phyloP scores from a whole-genome alignment of 495 filamentous ascomycete species.

The Aspergillus bertholletiae region DNA sequence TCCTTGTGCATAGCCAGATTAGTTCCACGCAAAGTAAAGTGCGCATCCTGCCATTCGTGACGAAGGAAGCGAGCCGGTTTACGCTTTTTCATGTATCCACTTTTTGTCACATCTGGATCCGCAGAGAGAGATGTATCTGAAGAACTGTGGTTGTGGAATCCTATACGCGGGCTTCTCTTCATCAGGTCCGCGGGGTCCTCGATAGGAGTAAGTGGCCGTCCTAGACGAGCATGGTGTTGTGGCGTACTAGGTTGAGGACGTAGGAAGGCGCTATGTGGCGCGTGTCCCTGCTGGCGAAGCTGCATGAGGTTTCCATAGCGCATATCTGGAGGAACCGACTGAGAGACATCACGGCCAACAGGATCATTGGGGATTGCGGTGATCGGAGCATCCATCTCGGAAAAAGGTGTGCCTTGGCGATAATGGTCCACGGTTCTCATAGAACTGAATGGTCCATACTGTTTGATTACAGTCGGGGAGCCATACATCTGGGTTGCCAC shows the following conservation, averaged over 20 bases:
- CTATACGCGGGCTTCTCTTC: constrained; percentile 21
- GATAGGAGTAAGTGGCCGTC: constrained; percentile 20
- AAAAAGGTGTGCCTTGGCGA: constrained; percentile 75
- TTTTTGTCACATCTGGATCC: constrained; percentile 51
- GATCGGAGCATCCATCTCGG: constrained; percentile 85
- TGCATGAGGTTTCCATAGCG: constrained; percentile 19
- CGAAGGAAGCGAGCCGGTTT: constrained; percentile 81
- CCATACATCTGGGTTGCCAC: not conserved
- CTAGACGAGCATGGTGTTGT: constrained; percentile 4
- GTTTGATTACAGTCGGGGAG: not conserved
- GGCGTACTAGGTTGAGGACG: not conserved
- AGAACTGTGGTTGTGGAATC: constrained; percentile 14
- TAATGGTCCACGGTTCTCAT: constrained; percentile 35
- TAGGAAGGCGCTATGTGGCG: no score
- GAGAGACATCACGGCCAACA: constrained; percentile 67
- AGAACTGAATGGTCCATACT: not conserved
- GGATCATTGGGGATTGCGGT: constrained; percentile 68
- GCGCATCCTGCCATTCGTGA: constrained; percentile 90
- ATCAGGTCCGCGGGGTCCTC: constrained; percentile 28
- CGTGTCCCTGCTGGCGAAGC: constrained; percentile 17
- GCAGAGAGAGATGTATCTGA: no score
- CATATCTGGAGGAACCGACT: constrained; percentile 95
- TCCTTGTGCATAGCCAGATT: constrained; percentile 78
- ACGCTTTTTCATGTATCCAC: constrained; percentile 92
- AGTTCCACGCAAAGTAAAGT: constrained; percentile 83